These are phyloP conservation scores for Wickerhamomyces alni DNA, from an alignment of 805 yeast species.

Conservation along the genomic window DNA sequence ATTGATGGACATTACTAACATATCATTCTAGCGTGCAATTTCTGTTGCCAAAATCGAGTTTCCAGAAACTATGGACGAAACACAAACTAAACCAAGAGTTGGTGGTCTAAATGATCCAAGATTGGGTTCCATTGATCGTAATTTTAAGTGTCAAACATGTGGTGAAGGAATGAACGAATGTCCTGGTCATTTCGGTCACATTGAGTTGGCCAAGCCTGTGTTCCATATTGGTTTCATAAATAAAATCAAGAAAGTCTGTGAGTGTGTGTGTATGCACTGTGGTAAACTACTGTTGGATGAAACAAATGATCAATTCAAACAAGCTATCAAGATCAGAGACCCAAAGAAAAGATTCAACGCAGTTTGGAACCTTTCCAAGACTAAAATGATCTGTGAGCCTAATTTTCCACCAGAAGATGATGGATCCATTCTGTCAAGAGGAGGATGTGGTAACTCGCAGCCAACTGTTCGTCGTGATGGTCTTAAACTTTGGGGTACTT, in stretches of 20 bases:
- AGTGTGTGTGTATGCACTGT: conserved; percentile 97
- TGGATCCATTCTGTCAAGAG: conserved; percentile 56
- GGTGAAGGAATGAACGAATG: conserved; percentile 99
- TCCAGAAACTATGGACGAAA: conserved; percentile 99
- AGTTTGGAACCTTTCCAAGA: conserved; percentile 88
- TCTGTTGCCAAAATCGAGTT: conserved; percentile 97
- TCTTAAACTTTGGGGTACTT: conserved; percentile 92
- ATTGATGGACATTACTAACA: conserved; percentile 14
- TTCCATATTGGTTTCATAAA: conserved; percentile 95
- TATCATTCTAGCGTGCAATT: conserved; percentile 61
- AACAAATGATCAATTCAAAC: conserved; percentile 61
- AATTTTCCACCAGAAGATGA: conserved; percentile 66
- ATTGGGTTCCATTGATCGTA: conserved; percentile 94
- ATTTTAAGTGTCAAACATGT: conserved; percentile 97
- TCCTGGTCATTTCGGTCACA: conserved; percentile 99
- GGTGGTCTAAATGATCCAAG: conserved; percentile 98
- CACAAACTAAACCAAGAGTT: conserved; percentile 89
- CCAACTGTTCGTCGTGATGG: conserved; percentile 97
- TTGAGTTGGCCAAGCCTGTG: conserved; percentile 96
- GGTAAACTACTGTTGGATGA: conserved; percentile 91
- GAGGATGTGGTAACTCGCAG: conserved; percentile 97
- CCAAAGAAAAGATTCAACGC: conserved; percentile 96
- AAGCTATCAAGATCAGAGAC: conserved; percentile 82
- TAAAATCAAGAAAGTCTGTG: conserved; percentile 91
- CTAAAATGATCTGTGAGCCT: conserved; percentile 94